Evolutionary conservation across 371 early-diverging fungal species (phyloP).

Genomic region (Actinomortierella ambigua): DNA sequence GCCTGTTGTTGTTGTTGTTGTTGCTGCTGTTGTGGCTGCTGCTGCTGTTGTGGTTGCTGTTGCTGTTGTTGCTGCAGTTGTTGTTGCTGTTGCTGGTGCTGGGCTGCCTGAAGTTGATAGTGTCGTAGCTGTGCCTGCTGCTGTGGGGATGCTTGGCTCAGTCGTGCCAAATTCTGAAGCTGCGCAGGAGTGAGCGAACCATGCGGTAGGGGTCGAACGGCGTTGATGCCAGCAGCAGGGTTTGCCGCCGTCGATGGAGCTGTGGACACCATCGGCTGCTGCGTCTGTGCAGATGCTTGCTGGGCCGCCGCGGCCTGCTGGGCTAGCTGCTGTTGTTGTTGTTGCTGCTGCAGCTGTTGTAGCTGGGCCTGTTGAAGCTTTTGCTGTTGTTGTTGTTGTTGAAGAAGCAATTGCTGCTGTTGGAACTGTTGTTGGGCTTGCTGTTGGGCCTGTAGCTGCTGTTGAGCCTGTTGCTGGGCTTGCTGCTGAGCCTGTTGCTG

Average conservation of each 20-base stretch:
- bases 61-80: conserved; percentile 2
- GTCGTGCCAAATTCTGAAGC: no score
- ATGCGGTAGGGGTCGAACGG: no score
- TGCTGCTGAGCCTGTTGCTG: conserved; percentile 14
- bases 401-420: conserved; percentile 18
- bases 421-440: conserved; percentile 4
- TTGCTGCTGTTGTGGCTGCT: conserved; percentile 8
- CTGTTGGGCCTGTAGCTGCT: conserved; percentile 12
- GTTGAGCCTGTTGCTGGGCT: conserved; percentile 16
- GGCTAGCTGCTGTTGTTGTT: conserved; percentile 17
- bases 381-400: conserved; percentile 23
- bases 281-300: no score
- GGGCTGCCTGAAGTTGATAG: no score
- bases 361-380: conserved; percentile 19
- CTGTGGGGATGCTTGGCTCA: no score
- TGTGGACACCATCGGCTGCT: no score
- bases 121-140: no score
- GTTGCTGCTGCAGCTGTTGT: conserved; percentile 13
- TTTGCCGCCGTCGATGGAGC: no score
- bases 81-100: not conserved
- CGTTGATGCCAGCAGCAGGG: no score
- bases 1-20: conserved; percentile 10
- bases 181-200: no score
- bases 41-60: conserved; percentile 10
- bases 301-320: not conserved